Base-by-base conservation (phyloP, 257 asterid genomes). In the Striga asiatica region DNA sequence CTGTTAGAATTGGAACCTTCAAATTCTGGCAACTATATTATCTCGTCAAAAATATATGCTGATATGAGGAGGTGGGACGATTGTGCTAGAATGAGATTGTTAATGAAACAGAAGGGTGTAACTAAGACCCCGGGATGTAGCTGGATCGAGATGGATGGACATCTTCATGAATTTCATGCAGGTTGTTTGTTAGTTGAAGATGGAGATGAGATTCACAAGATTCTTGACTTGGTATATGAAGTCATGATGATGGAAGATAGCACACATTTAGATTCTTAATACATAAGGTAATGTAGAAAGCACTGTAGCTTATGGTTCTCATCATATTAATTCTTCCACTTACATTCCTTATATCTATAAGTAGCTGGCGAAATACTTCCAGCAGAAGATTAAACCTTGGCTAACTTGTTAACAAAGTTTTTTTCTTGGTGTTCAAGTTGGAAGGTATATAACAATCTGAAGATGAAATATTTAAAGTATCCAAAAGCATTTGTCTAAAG, bases 71-170 rank as follows among this genome's bases (percentile, higher is more conserved):
- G 79, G 73, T 80, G 98, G 95, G 83, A 75, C 16, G 96, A 91
- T 65, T 78, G 84, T 29, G 96, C 94, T 34, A 83, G 71, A 72
- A 71, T 91, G 86, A 74, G 89, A 72, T 21, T 64, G 31, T 57
- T 83, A 49, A 89, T 86, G 98, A 80, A 66, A 71, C 70, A 81
- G 29, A 86, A 81, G 50, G 88, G 96, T 48, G 84, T 89, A 27
- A 65, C 69, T 5, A 89, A 89, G 72, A 81, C 83, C 43, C 98
- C 96, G 1, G 94, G 95, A 47, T 86, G 98, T 73, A 89, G 96
- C 70, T 89, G 93, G 95, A 68, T 86, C 52, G 95, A 83, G 79
- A 76, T 74, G 76, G 86, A 72, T 11, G 77, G 91, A 54, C 73
- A 66, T 12, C 80, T 81, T 55, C 75, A 65, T 11, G 93, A 83